Conservation (phyloP, 1,284 basidiomycete species). For the Caloboletus inedulis region DNA sequence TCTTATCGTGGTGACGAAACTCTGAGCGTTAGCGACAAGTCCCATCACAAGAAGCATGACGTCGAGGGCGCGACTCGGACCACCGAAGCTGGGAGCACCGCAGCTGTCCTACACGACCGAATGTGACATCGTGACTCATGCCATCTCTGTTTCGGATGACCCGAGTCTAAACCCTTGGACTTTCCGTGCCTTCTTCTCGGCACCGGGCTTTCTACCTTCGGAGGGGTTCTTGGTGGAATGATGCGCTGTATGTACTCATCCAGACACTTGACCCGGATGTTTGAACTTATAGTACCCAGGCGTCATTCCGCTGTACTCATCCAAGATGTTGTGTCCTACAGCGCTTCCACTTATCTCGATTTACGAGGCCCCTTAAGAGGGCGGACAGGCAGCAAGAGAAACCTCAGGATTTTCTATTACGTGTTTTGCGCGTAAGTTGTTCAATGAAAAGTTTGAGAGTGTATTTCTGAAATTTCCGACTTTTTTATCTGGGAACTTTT, state of each 20-base stretch:
- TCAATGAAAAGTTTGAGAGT: constrained; percentile 23
- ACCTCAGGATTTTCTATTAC: constrained; percentile 49
- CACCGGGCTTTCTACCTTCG: constrained; percentile 56
- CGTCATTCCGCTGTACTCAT: constrained; percentile 58
- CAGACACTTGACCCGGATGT: neutral
- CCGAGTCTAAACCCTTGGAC: constrained; percentile 55
- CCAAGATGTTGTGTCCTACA: constrained; percentile 58
- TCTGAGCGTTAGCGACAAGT: constrained; percentile 30
- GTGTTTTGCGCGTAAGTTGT: constrained; percentile 40
- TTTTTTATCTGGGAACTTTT: constrained; percentile 50
- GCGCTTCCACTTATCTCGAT: constrained; percentile 55
- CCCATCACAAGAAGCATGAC: constrained; percentile 31
- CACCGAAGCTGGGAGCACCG: constrained; percentile 18
- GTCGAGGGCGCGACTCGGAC: constrained; percentile 33
- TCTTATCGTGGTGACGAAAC: neutral
- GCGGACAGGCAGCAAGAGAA: constrained; percentile 37
- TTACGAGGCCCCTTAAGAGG: constrained; percentile 50
- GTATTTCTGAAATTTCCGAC: neutral
- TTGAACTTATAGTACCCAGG: constrained; percentile 10
- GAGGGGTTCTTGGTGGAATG: constrained; percentile 54
- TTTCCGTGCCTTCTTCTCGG: constrained; percentile 56
- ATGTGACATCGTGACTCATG: constrained; percentile 48
- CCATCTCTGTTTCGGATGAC: constrained; percentile 55
- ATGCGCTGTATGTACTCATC: constrained; percentile 32
- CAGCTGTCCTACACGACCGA: constrained; percentile 39